These are phyloP conservation scores for Penicillium turbatum DNA, from an alignment of 495 filamentous ascomycete genomes.

Conservation along the genomic window DNA sequence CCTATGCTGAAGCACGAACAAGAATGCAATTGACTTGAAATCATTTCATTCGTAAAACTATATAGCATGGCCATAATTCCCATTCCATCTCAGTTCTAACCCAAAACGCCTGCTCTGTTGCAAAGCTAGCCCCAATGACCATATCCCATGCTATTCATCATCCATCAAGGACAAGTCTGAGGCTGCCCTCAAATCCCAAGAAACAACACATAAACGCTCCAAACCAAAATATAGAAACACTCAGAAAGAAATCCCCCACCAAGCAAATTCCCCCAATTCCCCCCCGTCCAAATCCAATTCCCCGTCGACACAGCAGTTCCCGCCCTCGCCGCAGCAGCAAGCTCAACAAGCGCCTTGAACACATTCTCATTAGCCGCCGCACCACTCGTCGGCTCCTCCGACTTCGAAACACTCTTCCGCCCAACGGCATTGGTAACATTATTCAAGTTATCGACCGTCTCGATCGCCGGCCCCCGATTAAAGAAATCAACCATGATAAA, in stretches of 20 bases:
- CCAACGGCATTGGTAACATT: conserved; percentile 49
- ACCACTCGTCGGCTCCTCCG: conserved; percentile 24
- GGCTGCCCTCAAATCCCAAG: background rate
- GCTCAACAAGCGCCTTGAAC: conserved; percentile 37
- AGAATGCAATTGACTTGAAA: background rate
- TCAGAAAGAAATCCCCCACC: conserved; percentile 28
- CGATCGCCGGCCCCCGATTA: conserved; percentile 57
- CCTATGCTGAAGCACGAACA: too few relatives aligned
- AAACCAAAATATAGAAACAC: conserved; percentile 7
- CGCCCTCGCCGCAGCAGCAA: conserved; percentile 34
- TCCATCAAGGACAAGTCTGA: background rate
- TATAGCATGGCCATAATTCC: background rate
- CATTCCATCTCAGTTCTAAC: background rate
- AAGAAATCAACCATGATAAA: conserved; percentile 77
- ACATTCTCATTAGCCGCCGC: conserved; percentile 36
- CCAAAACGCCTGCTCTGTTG: background rate
- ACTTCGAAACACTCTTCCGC: conserved; percentile 31
- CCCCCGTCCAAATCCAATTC: conserved; percentile 47
- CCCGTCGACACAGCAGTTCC: conserved; percentile 39
- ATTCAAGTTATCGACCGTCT: conserved; percentile 61
- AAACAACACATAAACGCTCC: conserved; percentile 18
- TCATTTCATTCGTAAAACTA: background rate
- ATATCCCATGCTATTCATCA: conserved; percentile 20
- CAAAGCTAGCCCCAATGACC: background rate
- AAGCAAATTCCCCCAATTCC: conserved; percentile 41